Evolutionary conservation across 228 moss, liverwort and hornwort genomes (phyloP), one percentile per base, ranked within the genome.

Genomic region (Sphagnum magellanicum): DNA sequence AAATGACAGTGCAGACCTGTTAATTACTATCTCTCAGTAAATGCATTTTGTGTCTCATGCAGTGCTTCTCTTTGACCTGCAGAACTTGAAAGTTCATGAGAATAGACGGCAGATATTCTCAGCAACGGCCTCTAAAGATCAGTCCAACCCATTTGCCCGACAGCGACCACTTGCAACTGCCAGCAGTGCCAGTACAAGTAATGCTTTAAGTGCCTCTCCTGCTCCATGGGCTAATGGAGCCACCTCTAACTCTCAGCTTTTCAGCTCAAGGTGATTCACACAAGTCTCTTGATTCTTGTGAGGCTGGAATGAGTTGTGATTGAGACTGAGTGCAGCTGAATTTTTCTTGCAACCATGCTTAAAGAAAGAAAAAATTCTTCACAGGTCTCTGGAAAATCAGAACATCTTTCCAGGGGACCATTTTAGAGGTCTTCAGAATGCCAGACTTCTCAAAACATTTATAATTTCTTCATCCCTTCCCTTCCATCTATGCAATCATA

Each of bases 51-150:
- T 55, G 55, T 12, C 55, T 55, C 9, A 55, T 47, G 67, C 55
- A 55, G 55, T 55, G 55, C 16, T 63, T 10, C 67, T 65, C 5
- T 52, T 3, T 16, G 8, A 48, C 50, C 64, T 6, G 71, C 91
- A 98, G 94, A 98, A 88, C 64, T 72, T 98, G 75, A 98, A 98
- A 74, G 92, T 94, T 49, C 98, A 98, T 68, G 94, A 98, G 59
- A 94, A 92, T 74, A 89, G 98, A 68, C 84, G 98, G 48, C 94
- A 94, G 61, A 76, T 98, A 10, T 98, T 92, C 48, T 88, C 92
- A 8, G 87, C 82, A 6, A 81, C 87, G 49, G 77, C 90, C 16
- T 48, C 86, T n/a, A 91, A 75, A 53, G 90, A 87, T 65, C 78
- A 71, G 14, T 52, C 71, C 60, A 98, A 92, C 49, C 87, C 98